A percentile compares a stretch with the other conserved stretches of the same genome.
phyloP scores from a whole-genome alignment of 331 rosid species.

The Acacia pycnantha region DNA sequence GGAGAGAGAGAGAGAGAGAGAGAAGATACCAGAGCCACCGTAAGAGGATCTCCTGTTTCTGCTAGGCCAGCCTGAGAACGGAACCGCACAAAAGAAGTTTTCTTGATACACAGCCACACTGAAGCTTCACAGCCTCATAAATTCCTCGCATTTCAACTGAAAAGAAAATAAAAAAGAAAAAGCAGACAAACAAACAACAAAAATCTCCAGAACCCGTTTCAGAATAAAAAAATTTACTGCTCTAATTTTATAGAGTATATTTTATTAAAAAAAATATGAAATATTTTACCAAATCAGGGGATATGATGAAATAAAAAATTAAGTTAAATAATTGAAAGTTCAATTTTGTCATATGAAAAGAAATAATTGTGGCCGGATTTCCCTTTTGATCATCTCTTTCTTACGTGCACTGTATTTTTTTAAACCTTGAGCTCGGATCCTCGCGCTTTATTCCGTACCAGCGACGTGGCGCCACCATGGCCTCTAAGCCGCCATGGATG shows the following conservation, averaged over 20 bases:
- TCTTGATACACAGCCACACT: constrained; percentile 31
- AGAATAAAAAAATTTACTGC: background rate
- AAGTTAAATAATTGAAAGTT: background rate
- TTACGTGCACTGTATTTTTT: background rate
- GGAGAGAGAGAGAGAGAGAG: constrained; percentile 21
- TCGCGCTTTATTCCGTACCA: constrained; percentile 42
- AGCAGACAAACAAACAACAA: constrained; percentile 37
- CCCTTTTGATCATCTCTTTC: constrained; percentile 8
- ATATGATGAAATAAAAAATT: no score
- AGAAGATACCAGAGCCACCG: constrained; percentile 43
- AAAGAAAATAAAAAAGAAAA: constrained; percentile 9
- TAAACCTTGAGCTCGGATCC: constrained; percentile 35
- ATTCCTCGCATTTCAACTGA: constrained; percentile 33
- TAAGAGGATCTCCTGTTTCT: constrained; percentile 42
- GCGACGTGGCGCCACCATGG: constrained; percentile 58
- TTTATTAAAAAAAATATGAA: no score
- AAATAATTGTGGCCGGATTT: background rate
- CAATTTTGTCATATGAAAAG: background rate
- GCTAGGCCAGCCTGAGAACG: constrained; percentile 54
- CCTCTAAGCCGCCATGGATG: constrained; percentile 38
- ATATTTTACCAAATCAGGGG: background rate
- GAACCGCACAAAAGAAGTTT: constrained; percentile 58
- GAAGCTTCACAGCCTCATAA: constrained; percentile 60
- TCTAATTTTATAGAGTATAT: background rate
- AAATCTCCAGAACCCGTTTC: constrained; percentile 34